A percentile compares a stretch with the other conserved stretches of the same genome.
Conservation (phyloP, 352 stramenopile species). For the Pythium diclinum region DNA sequence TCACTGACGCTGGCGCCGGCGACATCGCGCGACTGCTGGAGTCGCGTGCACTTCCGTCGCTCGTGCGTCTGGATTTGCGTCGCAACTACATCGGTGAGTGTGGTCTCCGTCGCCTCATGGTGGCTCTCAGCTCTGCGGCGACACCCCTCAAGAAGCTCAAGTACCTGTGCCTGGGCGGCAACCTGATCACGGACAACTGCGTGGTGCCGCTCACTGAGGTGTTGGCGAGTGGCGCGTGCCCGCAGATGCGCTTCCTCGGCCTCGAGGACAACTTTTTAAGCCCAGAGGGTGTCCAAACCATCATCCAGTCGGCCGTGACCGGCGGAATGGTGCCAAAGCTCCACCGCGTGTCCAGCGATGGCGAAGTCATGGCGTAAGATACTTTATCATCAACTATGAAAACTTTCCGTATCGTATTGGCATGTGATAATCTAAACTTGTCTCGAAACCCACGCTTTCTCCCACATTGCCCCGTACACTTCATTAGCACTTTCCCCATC, state of each 20-base stretch:
- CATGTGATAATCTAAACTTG: background rate
- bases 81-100: conserved; percentile 73
- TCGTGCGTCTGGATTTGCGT: conserved; percentile 59
- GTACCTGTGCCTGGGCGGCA: conserved; percentile 75
- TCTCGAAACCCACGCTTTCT: too few relatives aligned
- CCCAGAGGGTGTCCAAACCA: conserved; percentile 49
- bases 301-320: conserved; percentile 51
- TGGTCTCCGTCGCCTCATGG: conserved; percentile 43
- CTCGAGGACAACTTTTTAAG: conserved; percentile 84
- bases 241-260: conserved; percentile 61
- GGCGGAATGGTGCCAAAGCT: conserved; percentile 44
- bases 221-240: conserved; percentile 35
- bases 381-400: background rate
- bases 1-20: conserved; percentile 49
- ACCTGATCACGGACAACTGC: conserved; percentile 80
- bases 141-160: conserved; percentile 36
- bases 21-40: conserved; percentile 48
- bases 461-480: too few relatives aligned
- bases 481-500: too few relatives aligned
- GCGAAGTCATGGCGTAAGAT: conserved; percentile 20
- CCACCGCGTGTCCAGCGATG: conserved; percentile 51
- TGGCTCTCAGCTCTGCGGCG: conserved; percentile 23
- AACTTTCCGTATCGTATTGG: background rate
- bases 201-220: conserved; percentile 46
- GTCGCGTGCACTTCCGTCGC: conserved; percentile 28